phyloP scores from a whole-genome alignment of 202 grass and related monocot species.

The Musa balbisiana region DNA sequence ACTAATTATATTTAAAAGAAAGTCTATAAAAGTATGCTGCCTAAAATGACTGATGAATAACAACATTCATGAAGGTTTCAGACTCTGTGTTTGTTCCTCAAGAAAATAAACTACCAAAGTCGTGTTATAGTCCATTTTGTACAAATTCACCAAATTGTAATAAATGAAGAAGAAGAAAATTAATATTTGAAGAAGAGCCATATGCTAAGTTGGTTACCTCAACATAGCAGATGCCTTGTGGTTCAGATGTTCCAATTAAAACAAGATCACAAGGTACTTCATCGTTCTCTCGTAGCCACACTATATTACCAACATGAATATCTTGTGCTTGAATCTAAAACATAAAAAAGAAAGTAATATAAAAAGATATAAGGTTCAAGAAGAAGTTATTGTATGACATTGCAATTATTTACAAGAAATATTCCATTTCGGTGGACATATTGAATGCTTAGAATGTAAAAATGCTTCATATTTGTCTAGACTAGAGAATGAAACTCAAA shows the following conservation, averaged over 20 bases:
- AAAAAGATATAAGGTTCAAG: not conserved
- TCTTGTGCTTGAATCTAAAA: constrained; percentile 75
- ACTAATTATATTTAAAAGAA: too few relatives aligned
- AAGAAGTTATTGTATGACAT: not conserved
- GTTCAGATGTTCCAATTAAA: constrained; percentile 82
- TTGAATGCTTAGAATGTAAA: not conserved
- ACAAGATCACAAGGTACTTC: constrained; percentile 93
- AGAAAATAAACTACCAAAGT: too few relatives aligned
- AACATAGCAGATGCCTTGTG: constrained; percentile 89
- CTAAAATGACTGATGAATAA: too few relatives aligned
- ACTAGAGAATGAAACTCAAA: not conserved
- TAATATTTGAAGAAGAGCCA: not conserved
- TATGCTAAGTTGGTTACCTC: constrained; percentile 40
- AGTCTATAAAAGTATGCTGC: too few relatives aligned
- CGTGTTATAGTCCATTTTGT: not conserved
- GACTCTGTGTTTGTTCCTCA: too few relatives aligned
- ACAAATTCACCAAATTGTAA: not conserved
- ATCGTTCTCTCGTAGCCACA: constrained; percentile 91
- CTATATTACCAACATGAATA: constrained; percentile 80
- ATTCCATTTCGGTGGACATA: not conserved
- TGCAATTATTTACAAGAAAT: not conserved
- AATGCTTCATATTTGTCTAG: not conserved
- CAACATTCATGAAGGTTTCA: too few relatives aligned
- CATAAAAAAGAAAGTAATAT: constrained; percentile 9
- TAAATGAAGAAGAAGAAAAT: not conserved